Base-by-base conservation (phyloP, 2,329 filamentous ascomycete genomes). In the Penicillium verrucosum region DNA sequence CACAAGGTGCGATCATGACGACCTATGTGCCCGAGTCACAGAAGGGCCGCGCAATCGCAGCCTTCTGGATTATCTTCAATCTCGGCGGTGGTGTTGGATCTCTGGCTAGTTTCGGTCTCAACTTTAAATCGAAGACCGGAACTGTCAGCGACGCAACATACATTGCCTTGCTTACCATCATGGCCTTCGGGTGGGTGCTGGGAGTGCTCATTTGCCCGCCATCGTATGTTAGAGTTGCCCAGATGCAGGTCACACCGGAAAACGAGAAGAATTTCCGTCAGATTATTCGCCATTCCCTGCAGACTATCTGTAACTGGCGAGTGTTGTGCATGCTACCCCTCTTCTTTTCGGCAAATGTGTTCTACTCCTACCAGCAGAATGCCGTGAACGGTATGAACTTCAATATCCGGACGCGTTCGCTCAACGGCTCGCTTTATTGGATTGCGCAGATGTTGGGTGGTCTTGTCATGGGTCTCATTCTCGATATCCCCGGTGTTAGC, bases 291-390 rank as follows among this genome's bases (percentile, higher is more conserved):
- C 74, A 75, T 32, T 72, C 77, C 1, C 48, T 77, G 1, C 68
- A 65, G 55, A 75, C 73, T 3, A 63, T 79, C 34, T 32, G 49
- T 1, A 72, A 77, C 48, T 80, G 78, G 78, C 73, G 77, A 23
- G 75, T 82, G 0, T 62, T 77, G 8, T 78, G 73, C 60, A 76
- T 82, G 66, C 72, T 83, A 42, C 81, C 81, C 14, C 73, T 83
- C 59, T 83, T 83, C 73, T 82, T 82, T 70, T 78, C 75, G 27
- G 80, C 81, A 61, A 82, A 84, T 64, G 75, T 80, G 54, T 83
- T 83, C 66, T 83, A 83, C 68, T 80, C 79, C 42, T 84, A 84
- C 65, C 81, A 84, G 65, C 80, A 81, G 59, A 82, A 83, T 66
- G 73, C 74, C 57, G 80, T 83, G 68, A 85, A 85, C 69, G 79